Evolutionary conservation across 495 filamentous ascomycete species (phyloP).

Genomic region (Tetracladium marchalianum): DNA sequence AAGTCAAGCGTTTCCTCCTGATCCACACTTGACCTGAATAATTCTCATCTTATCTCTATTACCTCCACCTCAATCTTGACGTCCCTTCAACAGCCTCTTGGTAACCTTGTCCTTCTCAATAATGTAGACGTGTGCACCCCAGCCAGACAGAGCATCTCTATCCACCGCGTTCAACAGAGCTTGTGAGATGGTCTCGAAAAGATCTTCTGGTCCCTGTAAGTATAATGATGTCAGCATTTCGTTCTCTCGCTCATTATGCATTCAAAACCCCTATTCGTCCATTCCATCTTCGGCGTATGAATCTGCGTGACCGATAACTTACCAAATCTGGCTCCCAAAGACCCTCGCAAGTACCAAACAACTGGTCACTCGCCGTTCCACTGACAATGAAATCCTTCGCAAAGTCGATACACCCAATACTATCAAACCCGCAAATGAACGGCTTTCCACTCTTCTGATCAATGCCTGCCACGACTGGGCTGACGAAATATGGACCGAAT

Average conservation of each 20-base stretch:
- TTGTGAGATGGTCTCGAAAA: slow-evolving; percentile 98
- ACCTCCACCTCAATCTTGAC: slow-evolving; percentile 37
- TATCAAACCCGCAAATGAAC: slow-evolving; percentile 98
- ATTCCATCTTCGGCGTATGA: too few species aligned
- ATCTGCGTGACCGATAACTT: slow-evolving; percentile 29
- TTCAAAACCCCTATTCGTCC: neutral
- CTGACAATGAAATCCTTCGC: slow-evolving; percentile 98
- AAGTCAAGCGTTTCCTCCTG: slow-evolving; percentile 4
- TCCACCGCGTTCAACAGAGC: slow-evolving; percentile 94
- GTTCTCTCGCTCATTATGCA: slow-evolving; percentile 1
- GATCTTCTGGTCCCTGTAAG: slow-evolving; percentile 70
- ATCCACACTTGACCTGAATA: neutral
- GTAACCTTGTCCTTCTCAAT: slow-evolving; percentile 99
- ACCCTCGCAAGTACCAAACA: slow-evolving; percentile 97
- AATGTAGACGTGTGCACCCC: slow-evolving; percentile 97
- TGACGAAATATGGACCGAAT: slow-evolving; percentile 94
- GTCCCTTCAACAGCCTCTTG: slow-evolving; percentile 92
- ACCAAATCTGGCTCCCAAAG: slow-evolving; percentile 97
- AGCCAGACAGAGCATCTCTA: slow-evolving; percentile 90
- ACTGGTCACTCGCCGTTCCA: slow-evolving; percentile 90
- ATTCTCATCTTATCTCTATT: neutral
- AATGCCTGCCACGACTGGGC: slow-evolving; percentile 86
- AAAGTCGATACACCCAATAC: slow-evolving; percentile 98
- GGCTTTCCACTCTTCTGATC: slow-evolving; percentile 86
- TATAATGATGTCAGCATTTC: neutral